Evolutionary conservation across 2,329 filamentous ascomycete genomes (phyloP).

Genomic region (Fusarium paranaense): DNA sequence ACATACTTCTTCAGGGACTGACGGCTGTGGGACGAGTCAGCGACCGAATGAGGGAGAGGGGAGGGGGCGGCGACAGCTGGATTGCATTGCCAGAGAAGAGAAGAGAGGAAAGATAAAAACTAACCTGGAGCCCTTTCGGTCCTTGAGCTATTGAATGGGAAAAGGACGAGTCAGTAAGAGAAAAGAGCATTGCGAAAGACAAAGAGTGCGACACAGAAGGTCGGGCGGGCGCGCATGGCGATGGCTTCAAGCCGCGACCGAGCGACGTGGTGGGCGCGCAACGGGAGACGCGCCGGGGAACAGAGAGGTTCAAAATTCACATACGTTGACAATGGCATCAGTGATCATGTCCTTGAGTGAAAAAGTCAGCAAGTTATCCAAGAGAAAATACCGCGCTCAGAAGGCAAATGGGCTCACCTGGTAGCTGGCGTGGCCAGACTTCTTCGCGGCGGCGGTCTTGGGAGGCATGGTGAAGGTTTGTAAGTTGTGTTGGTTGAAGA

Average conservation of each 20-base stretch:
- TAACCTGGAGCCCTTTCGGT: conserved; percentile 67
- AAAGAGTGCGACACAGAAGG: conserved; percentile 15
- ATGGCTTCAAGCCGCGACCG: conserved; percentile 40
- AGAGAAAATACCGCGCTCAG: conserved; percentile 7
- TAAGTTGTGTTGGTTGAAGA: conserved; percentile 35
- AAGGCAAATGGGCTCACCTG: conserved; percentile 60
- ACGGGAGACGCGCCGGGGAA: conserved; percentile 52
- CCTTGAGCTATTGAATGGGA: conserved; percentile 64
- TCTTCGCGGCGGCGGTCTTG: conserved; percentile 66
- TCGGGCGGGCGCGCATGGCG: conserved; percentile 26
- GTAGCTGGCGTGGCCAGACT: conserved; percentile 68
- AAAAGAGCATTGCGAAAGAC: conserved; percentile 22
- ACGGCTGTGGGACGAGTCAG: conserved; percentile 55
- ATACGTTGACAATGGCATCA: conserved; percentile 71
- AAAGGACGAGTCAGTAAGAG: conserved; percentile 58
- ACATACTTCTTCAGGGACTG: conserved; percentile 73
- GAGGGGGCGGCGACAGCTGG: conserved; percentile 10
- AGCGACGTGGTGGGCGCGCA: conserved; percentile 39
- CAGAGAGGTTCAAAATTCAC: conserved; percentile 45
- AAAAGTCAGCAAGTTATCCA: conserved; percentile 13
- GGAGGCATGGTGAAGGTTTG: conserved; percentile 64
- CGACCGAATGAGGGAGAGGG: neutral
- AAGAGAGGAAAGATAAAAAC: conserved; percentile 14
- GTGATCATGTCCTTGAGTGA: conserved; percentile 69
- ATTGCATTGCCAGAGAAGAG: conserved; percentile 8